phyloP scores from a whole-genome alignment of 1,284 basidiomycete species.

The Trametes pubescens region DNA sequence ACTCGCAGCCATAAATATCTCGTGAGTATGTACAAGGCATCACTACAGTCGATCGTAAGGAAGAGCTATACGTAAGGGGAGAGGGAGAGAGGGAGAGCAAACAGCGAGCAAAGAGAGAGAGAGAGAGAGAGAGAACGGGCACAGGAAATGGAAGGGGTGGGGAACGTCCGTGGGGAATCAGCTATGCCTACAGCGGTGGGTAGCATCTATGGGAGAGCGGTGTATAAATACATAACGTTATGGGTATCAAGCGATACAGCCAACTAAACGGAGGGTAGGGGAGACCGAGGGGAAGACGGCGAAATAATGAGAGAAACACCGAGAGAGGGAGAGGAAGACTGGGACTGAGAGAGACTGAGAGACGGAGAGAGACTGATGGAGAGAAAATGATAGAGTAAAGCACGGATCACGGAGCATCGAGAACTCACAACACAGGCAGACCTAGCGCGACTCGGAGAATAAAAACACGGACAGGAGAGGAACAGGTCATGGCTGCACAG shows the following conservation, averaged over 20 bases:
- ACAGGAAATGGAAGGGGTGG: not conserved
- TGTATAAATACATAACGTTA: conserved; percentile 36
- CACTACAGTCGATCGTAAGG: conserved; percentile 2
- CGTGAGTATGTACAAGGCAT: conserved; percentile 12
- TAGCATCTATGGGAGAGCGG: conserved; percentile 25
- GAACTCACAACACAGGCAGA: conserved; percentile 3
- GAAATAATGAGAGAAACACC: conserved; percentile 10
- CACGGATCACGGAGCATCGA: conserved; percentile 8
- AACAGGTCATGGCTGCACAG: conserved; percentile 18
- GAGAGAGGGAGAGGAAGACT: not conserved
- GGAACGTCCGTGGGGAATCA: conserved; percentile 14
- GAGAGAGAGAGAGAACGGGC: not conserved
- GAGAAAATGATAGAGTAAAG: not conserved
- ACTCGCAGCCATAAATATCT: not conserved
- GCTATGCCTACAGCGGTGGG: conserved; percentile 28
- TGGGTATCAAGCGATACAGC: conserved; percentile 29
- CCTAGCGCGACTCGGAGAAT: conserved; percentile 4
- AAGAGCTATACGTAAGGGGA: conserved; percentile 6
- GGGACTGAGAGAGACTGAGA: conserved; percentile 16
- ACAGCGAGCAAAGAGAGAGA: conserved; percentile 16
- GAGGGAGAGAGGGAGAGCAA: conserved; percentile 19
- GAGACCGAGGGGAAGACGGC: not conserved
- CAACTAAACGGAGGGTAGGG: conserved; percentile 8
- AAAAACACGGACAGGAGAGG: not conserved
- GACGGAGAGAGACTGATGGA: conserved; percentile 14